Conservation (phyloP, 1,284 basidiomycete genomes). For the Rhodotorula sp. region DNA sequence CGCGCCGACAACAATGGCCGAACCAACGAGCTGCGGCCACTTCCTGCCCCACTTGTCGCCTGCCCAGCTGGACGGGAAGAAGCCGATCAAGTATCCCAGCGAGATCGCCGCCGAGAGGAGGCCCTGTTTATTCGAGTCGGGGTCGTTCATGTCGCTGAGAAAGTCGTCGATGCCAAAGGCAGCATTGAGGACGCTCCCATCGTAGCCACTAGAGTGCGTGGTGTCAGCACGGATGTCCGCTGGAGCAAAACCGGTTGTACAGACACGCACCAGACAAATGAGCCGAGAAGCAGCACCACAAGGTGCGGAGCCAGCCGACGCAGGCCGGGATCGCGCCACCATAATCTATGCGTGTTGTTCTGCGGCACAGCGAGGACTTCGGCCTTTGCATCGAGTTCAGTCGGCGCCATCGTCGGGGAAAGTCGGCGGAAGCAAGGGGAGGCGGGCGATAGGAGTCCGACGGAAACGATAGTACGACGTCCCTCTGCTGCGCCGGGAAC, state of each 20-base stretch:
- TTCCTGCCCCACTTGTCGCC: conserved; percentile 23
- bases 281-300: conserved; percentile 11
- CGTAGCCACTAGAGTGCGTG: conserved; percentile 4
- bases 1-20: conserved; percentile 42
- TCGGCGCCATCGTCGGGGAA: not conserved
- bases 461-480: too few relatives aligned
- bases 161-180: conserved; percentile 7
- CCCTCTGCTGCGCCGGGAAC: too few relatives aligned
- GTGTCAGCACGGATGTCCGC: too few relatives aligned
- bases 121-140: conserved; percentile 19
- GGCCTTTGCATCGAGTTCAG: not conserved
- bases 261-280: conserved; percentile 13
- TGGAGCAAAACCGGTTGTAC: not conserved
- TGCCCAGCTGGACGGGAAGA: conserved; percentile 13
- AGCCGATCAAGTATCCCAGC: conserved; percentile 21
- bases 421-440: not conserved
- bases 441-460: not conserved
- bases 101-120: conserved; percentile 25
- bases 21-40: conserved; percentile 38
- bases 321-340: conserved; percentile 28
- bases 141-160: conserved; percentile 20
- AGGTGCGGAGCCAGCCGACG: conserved; percentile 13
- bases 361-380: not conserved
- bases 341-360: conserved; percentile 18
- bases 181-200: conserved; percentile 4